Conservation (phyloP, 2,329 filamentous ascomycete species). For the Ceratocystis lukuohia region DNA sequence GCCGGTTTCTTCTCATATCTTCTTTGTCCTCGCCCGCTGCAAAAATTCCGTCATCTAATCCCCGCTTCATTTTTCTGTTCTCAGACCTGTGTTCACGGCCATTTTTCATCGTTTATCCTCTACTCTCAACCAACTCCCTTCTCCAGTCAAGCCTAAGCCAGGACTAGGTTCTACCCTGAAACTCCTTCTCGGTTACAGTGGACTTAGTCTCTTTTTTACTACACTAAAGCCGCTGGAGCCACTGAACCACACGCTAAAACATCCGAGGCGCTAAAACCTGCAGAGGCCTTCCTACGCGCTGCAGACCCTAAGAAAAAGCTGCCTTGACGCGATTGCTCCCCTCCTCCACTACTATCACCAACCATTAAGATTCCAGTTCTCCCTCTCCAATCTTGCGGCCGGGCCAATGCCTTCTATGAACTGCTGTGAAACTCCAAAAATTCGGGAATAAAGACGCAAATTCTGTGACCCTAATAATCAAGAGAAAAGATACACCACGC, state of each 20-base stretch:
- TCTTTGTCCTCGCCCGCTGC: background rate
- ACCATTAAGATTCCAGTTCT: background rate
- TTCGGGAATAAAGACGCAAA: background rate
- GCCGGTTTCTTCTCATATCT: background rate
- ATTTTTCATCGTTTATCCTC: background rate
- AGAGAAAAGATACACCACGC: background rate
- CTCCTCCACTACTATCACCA: background rate
- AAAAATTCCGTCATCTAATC: background rate
- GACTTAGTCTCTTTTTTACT: background rate
- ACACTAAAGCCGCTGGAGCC: background rate
- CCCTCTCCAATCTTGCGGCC: background rate
- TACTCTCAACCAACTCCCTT: background rate
- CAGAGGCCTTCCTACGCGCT: background rate
- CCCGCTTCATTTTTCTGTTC: background rate
- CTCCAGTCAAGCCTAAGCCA: background rate
- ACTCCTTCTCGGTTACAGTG: background rate
- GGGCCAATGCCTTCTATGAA: background rate
- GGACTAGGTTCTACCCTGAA: background rate
- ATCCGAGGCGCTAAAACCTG: no score
- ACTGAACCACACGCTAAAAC: no score
- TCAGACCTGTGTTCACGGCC: background rate
- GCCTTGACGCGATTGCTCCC: background rate
- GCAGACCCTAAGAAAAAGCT: background rate
- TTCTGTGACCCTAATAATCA: background rate
- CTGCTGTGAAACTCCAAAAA: background rate